Base-by-base conservation (phyloP, 495 filamentous ascomycete species). In the Penicillium canescens region DNA sequence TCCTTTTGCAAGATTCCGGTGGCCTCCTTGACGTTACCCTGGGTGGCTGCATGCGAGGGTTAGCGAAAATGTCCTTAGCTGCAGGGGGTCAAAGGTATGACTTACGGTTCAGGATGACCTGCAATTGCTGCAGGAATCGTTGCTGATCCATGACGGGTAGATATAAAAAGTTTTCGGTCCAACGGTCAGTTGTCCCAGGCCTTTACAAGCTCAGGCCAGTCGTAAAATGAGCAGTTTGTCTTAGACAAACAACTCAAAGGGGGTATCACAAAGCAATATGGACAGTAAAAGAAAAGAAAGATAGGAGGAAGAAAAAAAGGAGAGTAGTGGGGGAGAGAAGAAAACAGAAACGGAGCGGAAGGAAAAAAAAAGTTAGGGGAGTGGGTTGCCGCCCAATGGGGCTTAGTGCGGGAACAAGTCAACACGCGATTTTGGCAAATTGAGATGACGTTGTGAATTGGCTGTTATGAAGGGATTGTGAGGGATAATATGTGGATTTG, bases 1-100 rank as follows among this genome's bases (percentile, higher is more conserved):
- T 89, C 89, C 65, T 93, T 91, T 71, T 92, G 92, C 43, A 98
- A 82, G 55, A 87, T 82, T 10, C 86, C 82, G n/a, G 94, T 98
- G 33, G 91, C 91, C 47, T 87, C 82, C 79, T 96, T 96, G 65
- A 98, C 85, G 59, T 74, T 71, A 44, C 65, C 67, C 69, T 79
- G 68, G 62, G 74, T 61, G 52, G 71, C 72, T 72, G 53, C 20
- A 64, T 36, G 38, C 43, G 52, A 43, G 56, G 46, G 46, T 61
- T 52, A 57, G 59, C 43, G 24, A 28, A n/a, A 21, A 14, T 42
- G 33, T 12, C 20, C 26, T 36, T 31, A 23, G 18, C 4, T 16
- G 39, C 14, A 23, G 20, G 16, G 8, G 6, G 7, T 11, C 18
- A 36, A 11, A 52, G 33, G 52, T 31, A 26, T 28, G 18, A 83